Base-by-base conservation (phyloP, 371 early-diverging fungal genomes). In the Haplosporangium sp. region DNA sequence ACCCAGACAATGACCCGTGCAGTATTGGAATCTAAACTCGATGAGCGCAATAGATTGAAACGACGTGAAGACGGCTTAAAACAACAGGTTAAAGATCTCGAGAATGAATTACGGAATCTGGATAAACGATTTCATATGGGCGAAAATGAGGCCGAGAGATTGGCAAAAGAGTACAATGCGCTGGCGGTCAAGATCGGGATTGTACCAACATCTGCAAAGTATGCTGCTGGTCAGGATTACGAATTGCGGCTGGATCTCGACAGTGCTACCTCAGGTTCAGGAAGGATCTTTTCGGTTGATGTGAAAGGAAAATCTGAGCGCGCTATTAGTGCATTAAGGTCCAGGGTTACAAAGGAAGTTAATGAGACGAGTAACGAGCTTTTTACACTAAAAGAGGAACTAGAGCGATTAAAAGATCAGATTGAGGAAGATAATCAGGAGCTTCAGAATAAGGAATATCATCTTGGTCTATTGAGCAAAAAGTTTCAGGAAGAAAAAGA, bases 401-500 rank as follows among this genome's bases (percentile, higher is more conserved):
- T 69, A 17, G 82, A 81, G 45, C 52, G 44, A 6, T 38, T 81
- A 59, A 65, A 66, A 19, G 82, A 81, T 5, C 75, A 72, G 48
- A 57, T 75, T n/a, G 76, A 63, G 15, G 74, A 74, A 34, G 63
- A 67, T 6, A 39, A 15, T 2, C 50, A 34, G 3, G 71, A 71
- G 45, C 71, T 79, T 37, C 63, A 58, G 8, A 37, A 57, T 34
- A 70, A 63, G 40, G 74, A 79, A 50, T 58, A 67, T 39, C 74
- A 74, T 15, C 58, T 63, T n/a, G 48, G 53, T 2, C n/a, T 64
- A 2, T 20, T 67, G 50, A 64, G 34, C 52, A 65, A 67, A 59
- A 74, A 79, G 58, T 59, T 68, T 53, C 71, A 71, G 2, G 81
- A 81, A 34, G 81, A 81, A 27, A 74, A 69, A 27, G 81, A 81